phyloP scores from a whole-genome alignment of 345 rosid species.

The Camelina sativa region DNA sequence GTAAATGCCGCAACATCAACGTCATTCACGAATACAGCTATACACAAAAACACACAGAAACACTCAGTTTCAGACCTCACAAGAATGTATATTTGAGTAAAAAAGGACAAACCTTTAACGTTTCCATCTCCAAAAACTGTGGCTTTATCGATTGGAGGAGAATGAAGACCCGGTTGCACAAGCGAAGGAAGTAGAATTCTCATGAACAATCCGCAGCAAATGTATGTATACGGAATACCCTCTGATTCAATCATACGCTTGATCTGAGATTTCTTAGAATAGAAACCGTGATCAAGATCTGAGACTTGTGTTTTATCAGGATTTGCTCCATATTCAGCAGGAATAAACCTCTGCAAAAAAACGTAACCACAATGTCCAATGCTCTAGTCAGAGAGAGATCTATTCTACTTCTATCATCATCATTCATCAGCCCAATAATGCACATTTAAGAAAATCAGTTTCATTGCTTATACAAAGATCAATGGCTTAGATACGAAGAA shows the following conservation, averaged over 20 bases:
- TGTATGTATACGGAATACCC: constrained; percentile 67
- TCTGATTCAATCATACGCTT: constrained; percentile 66
- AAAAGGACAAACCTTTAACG: constrained; percentile 56
- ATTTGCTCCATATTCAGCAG: constrained; percentile 84
- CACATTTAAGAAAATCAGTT: constrained; percentile 12
- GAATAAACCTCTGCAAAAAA: constrained; percentile 76
- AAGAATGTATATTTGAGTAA: background rate
- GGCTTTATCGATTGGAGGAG: constrained; percentile 70
- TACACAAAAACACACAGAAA: background rate
- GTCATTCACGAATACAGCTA: constrained; percentile 49
- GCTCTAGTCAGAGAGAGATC: constrained; percentile 1
- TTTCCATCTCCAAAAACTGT: constrained; percentile 75
- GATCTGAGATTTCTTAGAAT: constrained; percentile 64
- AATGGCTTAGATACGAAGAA: constrained; percentile 1
- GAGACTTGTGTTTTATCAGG: constrained; percentile 67
- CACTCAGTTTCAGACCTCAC: background rate
- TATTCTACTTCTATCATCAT: background rate
- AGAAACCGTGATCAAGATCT: constrained; percentile 63
- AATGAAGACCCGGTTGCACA: constrained; percentile 63
- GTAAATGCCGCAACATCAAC: constrained; percentile 62
- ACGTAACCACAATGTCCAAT: background rate
- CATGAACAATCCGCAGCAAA: constrained; percentile 72
- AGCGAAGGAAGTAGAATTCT: constrained; percentile 72
- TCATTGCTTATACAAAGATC: background rate
- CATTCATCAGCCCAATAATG: background rate